Conservation (phyloP, 2,329 filamentous ascomycete genomes). For the Aureobasidium pullulans region DNA sequence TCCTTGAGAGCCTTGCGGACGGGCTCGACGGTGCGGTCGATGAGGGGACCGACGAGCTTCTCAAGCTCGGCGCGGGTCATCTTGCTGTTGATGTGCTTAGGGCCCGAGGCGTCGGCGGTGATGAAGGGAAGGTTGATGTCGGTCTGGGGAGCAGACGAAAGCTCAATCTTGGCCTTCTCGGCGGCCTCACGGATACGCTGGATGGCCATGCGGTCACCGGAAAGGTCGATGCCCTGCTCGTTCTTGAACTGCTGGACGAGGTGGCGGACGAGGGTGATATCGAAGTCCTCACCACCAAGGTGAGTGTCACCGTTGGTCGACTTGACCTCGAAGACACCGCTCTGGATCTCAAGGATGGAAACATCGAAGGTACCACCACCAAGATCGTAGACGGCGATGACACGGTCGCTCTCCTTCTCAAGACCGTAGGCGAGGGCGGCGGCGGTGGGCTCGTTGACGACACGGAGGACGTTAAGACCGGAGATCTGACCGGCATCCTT, state of each 20-base stretch:
- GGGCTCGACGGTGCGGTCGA: conserved; percentile 86
- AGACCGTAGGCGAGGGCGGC: conserved; percentile 98
- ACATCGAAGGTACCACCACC: conserved; percentile 99
- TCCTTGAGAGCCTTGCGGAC: conserved; percentile 97
- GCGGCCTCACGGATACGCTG: conserved; percentile 94
- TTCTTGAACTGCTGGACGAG: conserved; percentile 88
- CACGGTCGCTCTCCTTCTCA: conserved; percentile 95
- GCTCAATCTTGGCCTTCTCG: conserved; percentile 98
- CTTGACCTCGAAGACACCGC: conserved; percentile 98
- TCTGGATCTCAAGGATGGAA: conserved; percentile 96
- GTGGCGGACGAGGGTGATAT: conserved; percentile 70
- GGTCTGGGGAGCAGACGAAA: conserved; percentile 94
- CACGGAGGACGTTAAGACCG: conserved; percentile 96
- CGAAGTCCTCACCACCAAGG: conserved; percentile 92
- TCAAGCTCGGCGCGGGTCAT: conserved; percentile 99
- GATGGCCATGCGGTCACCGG: conserved; percentile 80
- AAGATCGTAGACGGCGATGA: conserved; percentile 99
- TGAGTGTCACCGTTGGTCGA: conserved; percentile 97
- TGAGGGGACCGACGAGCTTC: conserved; percentile 93
- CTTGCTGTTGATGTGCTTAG: conserved; percentile 96
- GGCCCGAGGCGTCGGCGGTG: conserved; percentile 79
- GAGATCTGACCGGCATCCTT: conserved; percentile 98
- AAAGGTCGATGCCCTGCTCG: conserved; percentile 56
- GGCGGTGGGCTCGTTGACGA: conserved; percentile 99
- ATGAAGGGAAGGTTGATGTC: conserved; percentile 98